Evolutionary conservation across 306 rosid genomes (phyloP).

Genomic region (Inga laurina): DNA sequence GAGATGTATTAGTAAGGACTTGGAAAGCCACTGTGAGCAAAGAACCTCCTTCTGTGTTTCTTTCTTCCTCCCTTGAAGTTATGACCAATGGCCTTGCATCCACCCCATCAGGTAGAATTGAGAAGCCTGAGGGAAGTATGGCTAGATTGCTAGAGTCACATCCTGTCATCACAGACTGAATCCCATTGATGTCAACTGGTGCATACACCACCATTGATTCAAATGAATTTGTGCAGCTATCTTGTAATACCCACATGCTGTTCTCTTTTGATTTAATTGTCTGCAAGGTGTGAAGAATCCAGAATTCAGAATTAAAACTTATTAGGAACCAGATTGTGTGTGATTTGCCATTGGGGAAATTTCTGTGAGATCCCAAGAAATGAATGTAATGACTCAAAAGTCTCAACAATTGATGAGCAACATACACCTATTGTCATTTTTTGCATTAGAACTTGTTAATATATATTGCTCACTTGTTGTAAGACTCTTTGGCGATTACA

Average conservation of each 20-base stretch:
- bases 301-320: neutral
- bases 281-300: slow-evolving; percentile 42
- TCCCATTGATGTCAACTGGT: slow-evolving; percentile 71
- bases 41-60: slow-evolving; percentile 77
- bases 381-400: too few species aligned
- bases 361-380: too few species aligned
- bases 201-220: slow-evolving; percentile 94
- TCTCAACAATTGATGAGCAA: too few species aligned
- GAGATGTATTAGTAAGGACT: slow-evolving; percentile 74
- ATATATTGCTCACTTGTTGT: too few species aligned
- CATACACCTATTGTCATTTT: too few species aligned
- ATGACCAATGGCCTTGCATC: slow-evolving; percentile 83
- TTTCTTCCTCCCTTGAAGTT: slow-evolving; percentile 69
- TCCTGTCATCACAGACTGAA: slow-evolving; percentile 92
- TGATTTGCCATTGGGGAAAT: neutral
- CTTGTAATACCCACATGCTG: slow-evolving; percentile 88
- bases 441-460: too few species aligned
- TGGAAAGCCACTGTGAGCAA: slow-evolving; percentile 84
- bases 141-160: slow-evolving; percentile 88
- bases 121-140: slow-evolving; percentile 87
- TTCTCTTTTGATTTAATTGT: slow-evolving; percentile 70
- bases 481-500: too few species aligned
- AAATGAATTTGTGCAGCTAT: slow-evolving; percentile 77
- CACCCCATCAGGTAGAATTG: slow-evolving; percentile 81
- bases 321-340: neutral